Percentiles rank a stretch among this genome's conserved stretches.
phyloP scores from a whole-genome alignment of 208 protist genomes.

The Ichthyophonus hoferi region DNA sequence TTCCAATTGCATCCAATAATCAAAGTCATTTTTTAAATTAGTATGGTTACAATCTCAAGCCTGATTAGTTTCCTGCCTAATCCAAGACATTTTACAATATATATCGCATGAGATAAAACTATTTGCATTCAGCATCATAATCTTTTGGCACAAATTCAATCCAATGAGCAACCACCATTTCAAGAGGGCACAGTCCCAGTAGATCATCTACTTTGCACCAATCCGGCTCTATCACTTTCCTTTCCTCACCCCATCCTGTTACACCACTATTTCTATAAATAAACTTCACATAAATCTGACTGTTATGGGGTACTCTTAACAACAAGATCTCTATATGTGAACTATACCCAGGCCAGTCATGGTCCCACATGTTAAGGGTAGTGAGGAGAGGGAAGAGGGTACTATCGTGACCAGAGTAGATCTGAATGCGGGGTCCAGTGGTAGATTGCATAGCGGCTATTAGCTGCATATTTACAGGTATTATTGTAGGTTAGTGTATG shows the following conservation, averaged over 20 bases:
- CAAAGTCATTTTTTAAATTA: too few species aligned
- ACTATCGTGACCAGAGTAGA: slow-evolving; percentile 18
- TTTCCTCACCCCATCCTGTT: not conserved
- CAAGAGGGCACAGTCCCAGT: not conserved
- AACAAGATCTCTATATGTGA: slow-evolving; percentile 2
- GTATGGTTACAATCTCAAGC: too few species aligned
- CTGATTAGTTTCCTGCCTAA: too few species aligned
- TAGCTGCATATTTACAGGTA: not conserved
- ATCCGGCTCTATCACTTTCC: not conserved
- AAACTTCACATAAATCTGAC: not conserved
- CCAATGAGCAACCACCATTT: not conserved
- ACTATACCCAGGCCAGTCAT: slow-evolving; percentile 3
- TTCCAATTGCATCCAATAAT: too few species aligned
- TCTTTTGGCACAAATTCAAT: not conserved
- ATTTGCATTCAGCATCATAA: not conserved
- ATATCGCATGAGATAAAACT: too few species aligned
- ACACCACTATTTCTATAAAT: not conserved
- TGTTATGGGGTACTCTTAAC: not conserved
- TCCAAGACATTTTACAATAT: too few species aligned
- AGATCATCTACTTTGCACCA: not conserved
- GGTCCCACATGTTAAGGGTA: not conserved
- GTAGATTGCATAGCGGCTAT: not conserved
- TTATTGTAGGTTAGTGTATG: not conserved
- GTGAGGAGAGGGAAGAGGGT: not conserved
- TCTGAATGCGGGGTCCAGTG: not conserved